Evolutionary conservation across 768 basidiomycete species (phyloP).

Genomic region (Mycena venus): DNA sequence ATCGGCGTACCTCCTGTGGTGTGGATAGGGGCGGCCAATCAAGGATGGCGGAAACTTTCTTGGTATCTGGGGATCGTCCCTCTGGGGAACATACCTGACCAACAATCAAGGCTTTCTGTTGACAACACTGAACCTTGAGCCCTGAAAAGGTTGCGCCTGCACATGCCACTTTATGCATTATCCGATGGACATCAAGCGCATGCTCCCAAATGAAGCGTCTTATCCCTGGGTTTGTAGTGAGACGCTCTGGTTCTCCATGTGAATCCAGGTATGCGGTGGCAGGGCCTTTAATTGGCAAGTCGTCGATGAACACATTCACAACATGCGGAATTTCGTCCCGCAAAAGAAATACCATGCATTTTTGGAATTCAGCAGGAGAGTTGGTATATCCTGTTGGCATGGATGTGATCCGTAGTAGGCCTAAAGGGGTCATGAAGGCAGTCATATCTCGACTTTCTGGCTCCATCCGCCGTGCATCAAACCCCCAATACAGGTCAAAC

Average conservation of each 20-base stretch:
- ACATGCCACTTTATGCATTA: constrained; percentile 44
- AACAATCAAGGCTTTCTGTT: constrained; percentile 39
- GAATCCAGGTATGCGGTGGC: constrained; percentile 34
- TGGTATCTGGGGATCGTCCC: constrained; percentile 44
- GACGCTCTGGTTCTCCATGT: constrained; percentile 33
- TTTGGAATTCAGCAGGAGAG: constrained; percentile 37
- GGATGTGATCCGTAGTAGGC: constrained; percentile 29
- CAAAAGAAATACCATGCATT: constrained; percentile 43
- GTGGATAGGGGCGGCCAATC: constrained; percentile 35
- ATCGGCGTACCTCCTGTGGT: constrained; percentile 35
- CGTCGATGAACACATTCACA: constrained; percentile 45
- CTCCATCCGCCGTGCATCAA: constrained; percentile 30
- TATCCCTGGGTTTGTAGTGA: constrained; percentile 37
- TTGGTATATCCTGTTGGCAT: constrained; percentile 39
- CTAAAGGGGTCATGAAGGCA: too few relatives aligned
- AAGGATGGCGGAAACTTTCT: constrained; percentile 42
- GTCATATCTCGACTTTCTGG: constrained; percentile 36
- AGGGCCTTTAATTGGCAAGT: constrained; percentile 46
- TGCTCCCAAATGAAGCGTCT: constrained; percentile 54
- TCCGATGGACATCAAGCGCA: constrained; percentile 40
- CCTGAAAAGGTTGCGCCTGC: too few relatives aligned
- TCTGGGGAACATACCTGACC: constrained; percentile 49
- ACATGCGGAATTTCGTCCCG: constrained; percentile 46
- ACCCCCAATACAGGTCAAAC: constrained; percentile 35
- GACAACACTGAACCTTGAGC: constrained; percentile 47